Conservation (phyloP, 371 early-diverging fungal species). For the Synchytrium microbalum region DNA sequence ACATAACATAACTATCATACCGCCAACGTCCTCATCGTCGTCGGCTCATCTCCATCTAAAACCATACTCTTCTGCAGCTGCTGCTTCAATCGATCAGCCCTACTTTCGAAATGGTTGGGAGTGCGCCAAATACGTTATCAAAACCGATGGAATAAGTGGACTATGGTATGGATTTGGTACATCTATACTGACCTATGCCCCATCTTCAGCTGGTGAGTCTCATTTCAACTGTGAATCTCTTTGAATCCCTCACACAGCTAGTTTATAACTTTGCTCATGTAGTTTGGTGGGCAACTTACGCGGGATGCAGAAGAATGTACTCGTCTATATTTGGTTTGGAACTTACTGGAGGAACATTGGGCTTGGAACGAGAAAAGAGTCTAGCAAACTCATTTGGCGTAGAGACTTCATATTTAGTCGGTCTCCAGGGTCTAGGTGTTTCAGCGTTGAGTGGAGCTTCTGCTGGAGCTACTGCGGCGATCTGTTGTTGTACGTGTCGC, state of each 20-base stretch:
- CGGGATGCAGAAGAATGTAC: too few species aligned
- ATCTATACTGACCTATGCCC: slow-evolving; percentile 19
- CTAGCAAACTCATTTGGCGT: too few species aligned
- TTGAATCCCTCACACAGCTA: too few species aligned
- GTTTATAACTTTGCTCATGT: too few species aligned
- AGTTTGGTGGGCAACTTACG: slow-evolving; percentile 22
- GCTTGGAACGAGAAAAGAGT: too few species aligned
- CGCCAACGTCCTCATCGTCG: background rate
- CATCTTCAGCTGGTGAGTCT: slow-evolving; percentile 20
- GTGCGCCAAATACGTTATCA: background rate
- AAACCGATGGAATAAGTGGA: slow-evolving; percentile 17
- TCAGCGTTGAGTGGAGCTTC: background rate
- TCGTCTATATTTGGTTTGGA: too few species aligned
- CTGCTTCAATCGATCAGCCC: background rate
- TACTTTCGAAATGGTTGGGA: background rate
- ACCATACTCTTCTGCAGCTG: background rate
- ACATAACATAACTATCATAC: background rate
- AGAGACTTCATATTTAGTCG: too few species aligned
- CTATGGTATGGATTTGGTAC: slow-evolving; percentile 16
- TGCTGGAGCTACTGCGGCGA: background rate
- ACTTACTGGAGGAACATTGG: too few species aligned
- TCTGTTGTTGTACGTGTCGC: too few species aligned
- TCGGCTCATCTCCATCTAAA: background rate
- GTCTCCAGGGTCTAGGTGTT: background rate
- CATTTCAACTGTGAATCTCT: too few species aligned